phyloP scores from a whole-genome alignment of 2,329 filamentous ascomycete species.

The Tolypocladium pustulatum region DNA sequence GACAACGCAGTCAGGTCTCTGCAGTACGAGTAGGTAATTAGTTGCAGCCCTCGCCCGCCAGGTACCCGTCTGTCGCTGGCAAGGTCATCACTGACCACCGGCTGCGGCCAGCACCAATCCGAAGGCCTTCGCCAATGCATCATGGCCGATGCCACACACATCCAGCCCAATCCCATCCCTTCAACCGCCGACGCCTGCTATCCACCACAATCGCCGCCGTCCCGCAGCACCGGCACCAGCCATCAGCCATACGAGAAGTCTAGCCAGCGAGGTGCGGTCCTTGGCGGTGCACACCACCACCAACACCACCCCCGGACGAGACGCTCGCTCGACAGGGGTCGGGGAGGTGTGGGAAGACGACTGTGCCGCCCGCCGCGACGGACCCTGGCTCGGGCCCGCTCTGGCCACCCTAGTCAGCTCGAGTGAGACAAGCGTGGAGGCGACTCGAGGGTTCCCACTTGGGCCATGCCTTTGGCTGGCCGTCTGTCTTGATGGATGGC shows the following conservation, averaged over 20 bases:
- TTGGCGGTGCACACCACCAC: not conserved
- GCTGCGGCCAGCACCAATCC: not conserved
- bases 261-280: not conserved
- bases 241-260: not conserved
- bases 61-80: not conserved
- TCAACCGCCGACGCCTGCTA: not conserved
- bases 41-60: not conserved
- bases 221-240: not conserved
- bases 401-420: constrained; percentile 25
- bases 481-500: constrained; percentile 4
- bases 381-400: constrained; percentile 9
- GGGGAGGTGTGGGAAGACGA: constrained; percentile 1
- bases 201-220: not conserved
- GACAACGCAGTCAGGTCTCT: not conserved
- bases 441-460: constrained; percentile 9
- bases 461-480: constrained; percentile 7
- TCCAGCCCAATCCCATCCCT: not conserved
- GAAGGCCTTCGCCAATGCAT: not conserved
- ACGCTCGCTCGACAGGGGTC: constrained; percentile 2
- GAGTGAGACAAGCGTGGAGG: constrained; percentile 40
- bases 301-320: not conserved
- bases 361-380: constrained; percentile 6
- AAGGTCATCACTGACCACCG: not conserved
- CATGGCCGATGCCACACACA: not conserved
- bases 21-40: not conserved